These are phyloP conservation scores for Cardamine resedifolia DNA, from an alignment of 345 rosid species.

Conservation along the genomic window DNA sequence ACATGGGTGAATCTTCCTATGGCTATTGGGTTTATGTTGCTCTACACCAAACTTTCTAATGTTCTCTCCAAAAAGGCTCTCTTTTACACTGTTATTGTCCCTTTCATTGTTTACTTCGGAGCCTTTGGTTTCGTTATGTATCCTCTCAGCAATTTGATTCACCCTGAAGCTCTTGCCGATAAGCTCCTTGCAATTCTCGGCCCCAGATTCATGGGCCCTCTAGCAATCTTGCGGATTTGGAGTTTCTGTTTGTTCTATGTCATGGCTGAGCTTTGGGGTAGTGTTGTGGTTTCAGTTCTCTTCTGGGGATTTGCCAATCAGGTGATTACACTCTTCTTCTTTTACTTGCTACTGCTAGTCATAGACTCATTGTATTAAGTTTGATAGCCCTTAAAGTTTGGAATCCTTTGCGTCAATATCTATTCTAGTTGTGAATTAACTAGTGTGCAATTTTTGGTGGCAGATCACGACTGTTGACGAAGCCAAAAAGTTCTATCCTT, in stretches of 20 bases:
- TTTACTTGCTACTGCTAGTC: background rate
- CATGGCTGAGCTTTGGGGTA: constrained; percentile 99
- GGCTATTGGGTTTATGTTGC: constrained; percentile 96
- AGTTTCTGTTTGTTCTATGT: constrained; percentile 95
- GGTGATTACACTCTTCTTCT: constrained; percentile 45
- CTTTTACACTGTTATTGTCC: constrained; percentile 79
- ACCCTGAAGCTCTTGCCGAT: constrained; percentile 83
- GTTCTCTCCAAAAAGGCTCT: constrained; percentile 83
- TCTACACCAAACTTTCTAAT: constrained; percentile 74
- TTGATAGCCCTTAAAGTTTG: background rate
- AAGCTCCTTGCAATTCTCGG: constrained; percentile 73
- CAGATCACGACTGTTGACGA: constrained; percentile 96
- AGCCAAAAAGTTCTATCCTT: constrained; percentile 93
- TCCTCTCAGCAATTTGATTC: constrained; percentile 84
- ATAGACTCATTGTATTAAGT: background rate
- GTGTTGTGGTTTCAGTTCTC: constrained; percentile 92
- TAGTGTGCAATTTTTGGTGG: constrained; percentile 23
- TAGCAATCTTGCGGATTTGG: constrained; percentile 97
- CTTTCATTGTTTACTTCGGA: constrained; percentile 90
- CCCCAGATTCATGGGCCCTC: constrained; percentile 93
- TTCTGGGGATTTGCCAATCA: constrained; percentile 99
- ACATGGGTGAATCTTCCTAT: constrained; percentile 99
- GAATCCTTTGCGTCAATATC: constrained; percentile 1
- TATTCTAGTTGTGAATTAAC: background rate
- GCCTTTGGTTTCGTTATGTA: constrained; percentile 89